Evolutionary conservation across 495 filamentous ascomycete genomes (phyloP).

Genomic region (Pseudomonodictys pantanalensis): DNA sequence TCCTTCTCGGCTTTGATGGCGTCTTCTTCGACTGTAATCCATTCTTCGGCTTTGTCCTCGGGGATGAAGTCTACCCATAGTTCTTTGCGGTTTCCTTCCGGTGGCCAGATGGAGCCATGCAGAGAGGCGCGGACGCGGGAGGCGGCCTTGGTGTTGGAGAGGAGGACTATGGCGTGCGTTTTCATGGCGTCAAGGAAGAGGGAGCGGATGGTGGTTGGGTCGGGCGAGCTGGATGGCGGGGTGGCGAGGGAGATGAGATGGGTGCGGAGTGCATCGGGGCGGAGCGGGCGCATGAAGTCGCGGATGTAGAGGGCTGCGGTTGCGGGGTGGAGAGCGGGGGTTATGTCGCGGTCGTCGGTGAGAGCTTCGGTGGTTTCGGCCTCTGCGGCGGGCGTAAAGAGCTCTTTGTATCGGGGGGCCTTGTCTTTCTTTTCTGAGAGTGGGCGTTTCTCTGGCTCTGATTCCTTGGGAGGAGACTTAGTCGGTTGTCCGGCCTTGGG

Average conservation of each 20-base stretch:
- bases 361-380: not conserved
- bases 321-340: conserved; percentile 74
- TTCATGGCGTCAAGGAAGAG: conserved; percentile 83
- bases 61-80: conserved; percentile 93
- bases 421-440: conserved; percentile 16
- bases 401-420: conserved; percentile 19
- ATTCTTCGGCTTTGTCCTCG: conserved; percentile 65
- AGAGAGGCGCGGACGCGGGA: conserved; percentile 73
- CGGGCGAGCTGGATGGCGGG: conserved; percentile 47
- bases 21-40: conserved; percentile 68
- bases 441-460: not conserved
- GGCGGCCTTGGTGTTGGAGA: conserved; percentile 65
- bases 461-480: not conserved
- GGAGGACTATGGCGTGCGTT: conserved; percentile 80
- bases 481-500: too few species aligned
- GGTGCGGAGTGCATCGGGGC: conserved; percentile 57
- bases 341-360: conserved; percentile 49
- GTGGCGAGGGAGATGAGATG: conserved; percentile 69
- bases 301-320: conserved; percentile 87
- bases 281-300: conserved; percentile 85
- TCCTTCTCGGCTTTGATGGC: conserved; percentile 35
- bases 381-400: conserved; percentile 15
- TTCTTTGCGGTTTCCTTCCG: conserved; percentile 77
- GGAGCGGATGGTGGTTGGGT: conserved; percentile 55
- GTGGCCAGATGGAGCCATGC: conserved; percentile 79